Evolutionary conservation across 768 basidiomycete genomes (phyloP).

Genomic region (Tremella fuciformis): DNA sequence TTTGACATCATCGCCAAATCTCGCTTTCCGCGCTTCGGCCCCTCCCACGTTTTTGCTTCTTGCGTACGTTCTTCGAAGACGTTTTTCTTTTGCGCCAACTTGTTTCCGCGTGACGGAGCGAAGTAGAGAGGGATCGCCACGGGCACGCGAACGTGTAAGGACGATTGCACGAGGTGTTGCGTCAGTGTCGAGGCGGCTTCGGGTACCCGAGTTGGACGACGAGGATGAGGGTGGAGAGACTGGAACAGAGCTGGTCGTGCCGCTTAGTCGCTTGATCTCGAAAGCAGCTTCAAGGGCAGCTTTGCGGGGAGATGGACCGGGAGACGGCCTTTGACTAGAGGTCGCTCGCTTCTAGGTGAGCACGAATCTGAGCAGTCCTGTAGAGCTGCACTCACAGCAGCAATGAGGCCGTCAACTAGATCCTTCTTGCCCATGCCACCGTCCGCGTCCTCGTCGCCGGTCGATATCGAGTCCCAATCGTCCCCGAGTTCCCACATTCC

Average conservation of each 20-base stretch:
- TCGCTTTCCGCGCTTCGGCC: conserved; percentile 28
- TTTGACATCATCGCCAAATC: conserved; percentile 40
- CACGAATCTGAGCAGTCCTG: neutral
- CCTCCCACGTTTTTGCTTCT: too few relatives aligned
- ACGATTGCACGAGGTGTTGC: conserved; percentile 31
- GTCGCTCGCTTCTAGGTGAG: neutral
- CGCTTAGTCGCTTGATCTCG: conserved; percentile 16
- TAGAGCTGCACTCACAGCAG: conserved; percentile 34
- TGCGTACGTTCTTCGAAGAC: neutral
- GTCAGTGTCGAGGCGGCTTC: conserved; percentile 19
- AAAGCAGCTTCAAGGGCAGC: conserved; percentile 15
- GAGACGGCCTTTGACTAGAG: too few relatives aligned
- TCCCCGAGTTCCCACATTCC: conserved; percentile 43
- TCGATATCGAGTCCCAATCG: conserved; percentile 11
- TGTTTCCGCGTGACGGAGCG: neutral
- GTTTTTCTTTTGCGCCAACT: neutral
- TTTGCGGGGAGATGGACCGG: conserved; percentile 24
- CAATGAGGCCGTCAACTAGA: conserved; percentile 47
- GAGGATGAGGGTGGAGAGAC: conserved; percentile 23
- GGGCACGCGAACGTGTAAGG: conserved; percentile 16
- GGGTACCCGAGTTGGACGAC: conserved; percentile 1
- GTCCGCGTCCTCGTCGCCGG: conserved; percentile 33
- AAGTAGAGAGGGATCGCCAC: neutral
- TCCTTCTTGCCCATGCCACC: conserved; percentile 43
- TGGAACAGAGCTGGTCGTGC: conserved; percentile 13